Base-by-base conservation (phyloP, 805 yeast species). In the Nakazawaea pomicola region DNA sequence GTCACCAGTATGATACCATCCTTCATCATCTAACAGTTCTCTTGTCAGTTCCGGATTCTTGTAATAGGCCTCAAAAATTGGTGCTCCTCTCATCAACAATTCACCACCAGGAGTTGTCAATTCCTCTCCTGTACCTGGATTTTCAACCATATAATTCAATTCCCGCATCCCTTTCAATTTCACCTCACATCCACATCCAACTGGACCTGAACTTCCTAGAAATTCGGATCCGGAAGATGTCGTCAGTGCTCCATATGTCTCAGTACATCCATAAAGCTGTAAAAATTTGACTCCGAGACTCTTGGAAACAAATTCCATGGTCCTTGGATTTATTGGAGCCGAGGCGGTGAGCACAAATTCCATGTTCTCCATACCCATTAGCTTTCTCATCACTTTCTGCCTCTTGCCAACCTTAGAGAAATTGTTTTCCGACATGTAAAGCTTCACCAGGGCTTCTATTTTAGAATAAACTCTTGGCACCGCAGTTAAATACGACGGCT, bases 261-360 rank as follows among this genome's bases (percentile, higher is more conserved):
- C 91, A 4, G 87, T 78, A 28, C 78, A 66, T 4, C 90, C 91
- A 58, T 83, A 83, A 12, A 91, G 90, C 60, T 83, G 90, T 19
- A 55, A 33, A 32, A 48, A 71, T 64, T 72, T 76, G 43, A 74
- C 58, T 45, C 73, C 76, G 38, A 84, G 67, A 2, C 78, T 67
- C 8, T 78, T 77, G 51, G 78, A 72, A 49, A 84, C 57, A 54
- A 80, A 83, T 43, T 65, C 61, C 34, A 81, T 65, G 1, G 88
- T 79, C 33, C 74, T 80, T n/a, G 73, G 69, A 24, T 83, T 67
- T 47, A 83, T 68, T 19, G 93, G 91, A 3, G 91, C 89, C 24
- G 86, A 79, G 20, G 91, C 87, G 19, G 71, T 63, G 24, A 70
- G 56, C 20, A 72, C 44, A 42, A 61, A 58, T 17, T 60, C 56